Evolutionary conservation across 805 yeast species (phyloP), one percentile per base, ranked within the genome.

Genomic region (Myxozyma melibiosi): DNA sequence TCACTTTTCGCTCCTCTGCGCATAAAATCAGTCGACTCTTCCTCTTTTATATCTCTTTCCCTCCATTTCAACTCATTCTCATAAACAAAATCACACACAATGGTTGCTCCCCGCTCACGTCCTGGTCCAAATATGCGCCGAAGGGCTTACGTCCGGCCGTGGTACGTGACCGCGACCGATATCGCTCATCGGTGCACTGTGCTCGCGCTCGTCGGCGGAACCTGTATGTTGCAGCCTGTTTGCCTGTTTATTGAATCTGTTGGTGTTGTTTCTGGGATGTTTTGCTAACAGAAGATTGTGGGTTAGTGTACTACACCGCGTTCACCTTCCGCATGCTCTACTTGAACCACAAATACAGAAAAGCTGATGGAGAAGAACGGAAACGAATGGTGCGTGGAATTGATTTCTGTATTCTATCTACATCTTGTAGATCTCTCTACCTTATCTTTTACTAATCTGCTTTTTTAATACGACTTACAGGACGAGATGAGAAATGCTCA

Each of bases 101-200:
- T 43, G 47, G 47, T 40, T 34, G 40, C 50, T 33, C 54, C 48
- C 13, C 47, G 47, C n/a, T 30, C 48, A 28, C 54, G 54, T n/a
- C 39, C 41, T 24, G 9, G 35, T 16, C 55, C 55, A n/a, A 43
- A 51, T 25, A 2, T 51, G 27, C 48, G 49, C 16, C 48, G 55
- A 6, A 3, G 43, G 18, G 41, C 42, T 2, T 51, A 20, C n/a
- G 48, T 53, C 20, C 43, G 53, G 16, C 88, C 91, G 45, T 86
- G 92, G 92, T 86, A 86, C 70, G 83, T 86, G 1, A 84, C 82
- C 70, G 83, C 80, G 2, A 81, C 88, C 2, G 92, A 86, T 70
- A 79, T 86, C 40, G 80, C 79, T 27, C 92, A 86, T 71, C 84
- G 92, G 73, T 70, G 85, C 57, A 84, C 89, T 0, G 90, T 86